phyloP scores from a whole-genome alignment of 306 rosid species.

The Trifolium dubium region DNA sequence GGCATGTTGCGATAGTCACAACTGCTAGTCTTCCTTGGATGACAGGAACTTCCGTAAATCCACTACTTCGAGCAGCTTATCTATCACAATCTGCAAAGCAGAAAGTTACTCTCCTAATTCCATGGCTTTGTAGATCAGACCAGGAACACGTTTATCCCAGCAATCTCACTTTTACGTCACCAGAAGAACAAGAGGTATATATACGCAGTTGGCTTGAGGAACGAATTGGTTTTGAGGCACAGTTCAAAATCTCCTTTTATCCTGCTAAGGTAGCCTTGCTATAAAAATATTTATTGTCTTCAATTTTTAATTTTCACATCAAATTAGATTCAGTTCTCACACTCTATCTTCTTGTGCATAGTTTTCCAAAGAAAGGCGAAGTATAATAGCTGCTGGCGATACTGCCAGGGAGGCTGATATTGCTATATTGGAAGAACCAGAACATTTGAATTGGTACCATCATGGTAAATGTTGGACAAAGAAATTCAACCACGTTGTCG shows the following conservation, averaged over 20 bases:
- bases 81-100: slow-evolving; percentile 75
- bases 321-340: slow-evolving; percentile 40
- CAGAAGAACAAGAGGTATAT: slow-evolving; percentile 84
- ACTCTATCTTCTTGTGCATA: slow-evolving; percentile 41
- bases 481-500: slow-evolving; percentile 94
- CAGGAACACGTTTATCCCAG: slow-evolving; percentile 84
- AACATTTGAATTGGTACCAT: slow-evolving; percentile 97
- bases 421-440: slow-evolving; percentile 94
- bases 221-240: slow-evolving; percentile 80
- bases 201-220: slow-evolving; percentile 97
- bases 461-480: slow-evolving; percentile 94
- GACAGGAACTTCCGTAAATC: slow-evolving; percentile 98
- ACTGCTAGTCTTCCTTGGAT: slow-evolving; percentile 99
- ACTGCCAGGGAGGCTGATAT: slow-evolving; percentile 87
- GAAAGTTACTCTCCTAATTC: slow-evolving; percentile 85
- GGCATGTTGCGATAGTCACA: slow-evolving; percentile 91
- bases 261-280: slow-evolving; percentile 78
- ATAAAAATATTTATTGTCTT: slow-evolving; percentile 23
- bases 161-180: slow-evolving; percentile 75
- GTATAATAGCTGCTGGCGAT: slow-evolving; percentile 94
- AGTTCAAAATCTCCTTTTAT: slow-evolving; percentile 89
- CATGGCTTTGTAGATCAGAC: slow-evolving; percentile 92
- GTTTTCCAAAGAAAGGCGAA: slow-evolving; percentile 84
- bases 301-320: slow-evolving; percentile 25
- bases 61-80: slow-evolving; percentile 92